A percentile compares a stretch with the other conserved stretches of the same genome.
Conservation (phyloP, 768 basidiomycete genomes). For the Termitomyces sp. region DNA sequence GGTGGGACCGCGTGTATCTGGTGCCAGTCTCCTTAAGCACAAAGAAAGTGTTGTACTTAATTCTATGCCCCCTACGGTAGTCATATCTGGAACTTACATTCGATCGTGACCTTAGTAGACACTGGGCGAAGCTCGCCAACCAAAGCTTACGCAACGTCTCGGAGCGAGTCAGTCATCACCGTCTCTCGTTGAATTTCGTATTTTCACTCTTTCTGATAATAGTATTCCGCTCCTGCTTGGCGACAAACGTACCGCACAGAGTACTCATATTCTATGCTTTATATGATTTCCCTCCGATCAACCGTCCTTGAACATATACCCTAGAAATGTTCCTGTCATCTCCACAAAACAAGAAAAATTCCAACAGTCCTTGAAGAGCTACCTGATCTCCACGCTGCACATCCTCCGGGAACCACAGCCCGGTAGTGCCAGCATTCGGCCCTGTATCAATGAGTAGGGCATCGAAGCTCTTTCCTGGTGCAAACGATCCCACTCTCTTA, state of each 20-base stretch:
- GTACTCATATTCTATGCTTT: background rate
- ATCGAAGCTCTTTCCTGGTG: conserved; percentile 84
- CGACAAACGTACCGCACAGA: background rate
- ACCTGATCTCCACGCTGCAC: conserved; percentile 24
- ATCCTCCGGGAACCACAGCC: conserved; percentile 48
- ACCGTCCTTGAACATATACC: conserved; percentile 81
- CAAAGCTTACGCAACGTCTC: background rate
- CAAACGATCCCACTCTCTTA: conserved; percentile 71
- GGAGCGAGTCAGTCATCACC: background rate
- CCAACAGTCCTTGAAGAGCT: conserved; percentile 48
- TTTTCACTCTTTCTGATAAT: background rate
- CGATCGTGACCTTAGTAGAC: no score
- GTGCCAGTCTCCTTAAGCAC: no score
- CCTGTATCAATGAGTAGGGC: conserved; percentile 71
- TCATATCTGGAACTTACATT: no score
- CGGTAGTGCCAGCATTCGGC: conserved; percentile 50
- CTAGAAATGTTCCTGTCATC: conserved; percentile 80
- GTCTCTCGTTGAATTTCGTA: background rate
- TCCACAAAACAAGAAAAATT: conserved; percentile 83
- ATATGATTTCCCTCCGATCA: conserved; percentile 66
- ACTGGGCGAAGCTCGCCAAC: background rate
- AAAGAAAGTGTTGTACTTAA: no score
- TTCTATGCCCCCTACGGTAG: no score
- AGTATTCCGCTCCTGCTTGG: background rate
- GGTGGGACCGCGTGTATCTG: no score